Evolutionary conservation across 2,329 filamentous ascomycete species (phyloP).

Genomic region (Xylariaceae sp.): DNA sequence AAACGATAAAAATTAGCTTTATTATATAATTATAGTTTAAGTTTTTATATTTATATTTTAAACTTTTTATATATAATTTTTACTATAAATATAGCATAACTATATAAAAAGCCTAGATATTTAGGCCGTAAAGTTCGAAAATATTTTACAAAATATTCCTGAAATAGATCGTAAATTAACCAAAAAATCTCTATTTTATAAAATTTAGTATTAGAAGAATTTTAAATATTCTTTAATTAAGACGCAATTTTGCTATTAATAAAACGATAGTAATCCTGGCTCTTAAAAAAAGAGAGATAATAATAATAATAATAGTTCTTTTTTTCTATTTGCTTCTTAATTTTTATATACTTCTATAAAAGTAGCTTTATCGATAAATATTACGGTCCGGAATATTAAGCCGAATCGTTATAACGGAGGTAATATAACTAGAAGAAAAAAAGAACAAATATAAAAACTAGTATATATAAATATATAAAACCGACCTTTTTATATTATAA

Average conservation of each 20-base stretch:
- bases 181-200: conserved; percentile 8
- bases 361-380: not conserved
- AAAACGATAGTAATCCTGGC: not conserved
- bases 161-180: conserved; percentile 9
- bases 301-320: conserved; percentile 2
- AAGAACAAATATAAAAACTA: conserved; percentile 1
- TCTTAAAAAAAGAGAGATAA: conserved; percentile 4
- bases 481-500: conserved; percentile 17
- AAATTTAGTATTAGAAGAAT: conserved; percentile 24
- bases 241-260: conserved; percentile 25
- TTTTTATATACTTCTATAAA: not conserved
- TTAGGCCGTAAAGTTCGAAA: conserved; percentile 31
- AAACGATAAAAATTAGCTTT: conserved; percentile 31
- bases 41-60: conserved; percentile 37
- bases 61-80: conserved; percentile 28
- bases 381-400: not conserved
- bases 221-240: conserved; percentile 29
- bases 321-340: conserved; percentile 10
- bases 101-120: conserved; percentile 25
- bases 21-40: conserved; percentile 36
- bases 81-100: conserved; percentile 30
- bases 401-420: not conserved
- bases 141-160: conserved; percentile 15
- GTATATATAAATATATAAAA: conserved; percentile 3
- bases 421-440: conserved; percentile 1